These are phyloP conservation scores for Dioscorea dumetorum DNA, from an alignment of 106 monocot genomes.

Conservation along the genomic window DNA sequence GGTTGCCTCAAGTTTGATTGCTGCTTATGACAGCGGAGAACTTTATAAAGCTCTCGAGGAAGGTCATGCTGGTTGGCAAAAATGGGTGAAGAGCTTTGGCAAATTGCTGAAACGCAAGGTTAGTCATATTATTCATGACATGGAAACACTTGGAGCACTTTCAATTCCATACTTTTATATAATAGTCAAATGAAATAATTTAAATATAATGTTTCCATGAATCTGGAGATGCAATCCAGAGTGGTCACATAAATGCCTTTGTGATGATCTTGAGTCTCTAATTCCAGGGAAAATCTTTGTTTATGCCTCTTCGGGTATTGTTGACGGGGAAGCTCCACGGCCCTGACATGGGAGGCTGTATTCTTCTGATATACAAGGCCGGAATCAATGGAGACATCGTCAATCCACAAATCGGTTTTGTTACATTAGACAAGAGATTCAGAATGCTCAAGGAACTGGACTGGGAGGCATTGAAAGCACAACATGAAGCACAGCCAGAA, in stretches of 20 bases:
- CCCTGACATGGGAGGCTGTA: conserved; percentile 85
- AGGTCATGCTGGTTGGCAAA: conserved; percentile 86
- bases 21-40: conserved; percentile 76
- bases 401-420: conserved; percentile 47
- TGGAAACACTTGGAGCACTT: too few relatives aligned
- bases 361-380: conserved; percentile 61
- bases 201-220: too few relatives aligned
- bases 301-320: conserved; percentile 81
- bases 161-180: too few relatives aligned
- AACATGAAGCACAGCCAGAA: conserved; percentile 25
- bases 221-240: too few relatives aligned
- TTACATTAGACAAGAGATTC: conserved; percentile 64
- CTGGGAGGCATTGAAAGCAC: conserved; percentile 56
- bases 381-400: conserved; percentile 36
- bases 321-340: conserved; percentile 96
- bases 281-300: conserved; percentile 78
- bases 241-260: too few relatives aligned
- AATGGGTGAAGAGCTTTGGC: conserved; percentile 98
- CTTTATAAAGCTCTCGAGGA: conserved; percentile 72
- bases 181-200: too few relatives aligned
- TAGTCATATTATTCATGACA: not conserved
- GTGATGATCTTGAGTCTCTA: too few relatives aligned
- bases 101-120: conserved; percentile 89
- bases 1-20: conserved; percentile 59
- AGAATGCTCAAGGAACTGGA: conserved; percentile 59